Evolutionary conservation across 257 asterid genomes (phyloP).

Genomic region (Orobanche coerulescens): DNA sequence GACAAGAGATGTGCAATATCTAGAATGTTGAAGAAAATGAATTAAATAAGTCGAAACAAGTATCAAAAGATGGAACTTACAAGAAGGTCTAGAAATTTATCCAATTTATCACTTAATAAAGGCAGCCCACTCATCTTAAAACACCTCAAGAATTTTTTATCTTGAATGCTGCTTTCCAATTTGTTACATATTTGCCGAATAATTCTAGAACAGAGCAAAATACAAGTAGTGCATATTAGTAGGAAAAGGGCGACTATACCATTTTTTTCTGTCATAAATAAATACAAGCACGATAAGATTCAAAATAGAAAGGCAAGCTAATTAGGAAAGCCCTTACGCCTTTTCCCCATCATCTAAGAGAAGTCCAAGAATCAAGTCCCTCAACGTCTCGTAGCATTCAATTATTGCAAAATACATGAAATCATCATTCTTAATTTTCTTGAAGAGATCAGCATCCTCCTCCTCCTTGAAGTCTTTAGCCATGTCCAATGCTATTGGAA

Average conservation of each 20-base stretch:
- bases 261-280: background rate
- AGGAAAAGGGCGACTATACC: constrained; percentile 12
- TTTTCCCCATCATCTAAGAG: constrained; percentile 53
- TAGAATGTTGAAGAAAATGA: constrained; percentile 12
- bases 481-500: constrained; percentile 98
- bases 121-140: constrained; percentile 77
- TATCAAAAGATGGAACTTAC: constrained; percentile 36
- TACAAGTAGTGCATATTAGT: constrained; percentile 14
- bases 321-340: constrained; percentile 45
- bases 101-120: constrained; percentile 62
- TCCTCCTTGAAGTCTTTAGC: constrained; percentile 77
- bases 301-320: constrained; percentile 18
- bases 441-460: constrained; percentile 82
- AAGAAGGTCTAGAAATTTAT: constrained; percentile 57
- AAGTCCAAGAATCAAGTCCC: constrained; percentile 53
- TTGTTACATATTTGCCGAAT: constrained; percentile 51
- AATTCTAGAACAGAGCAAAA: constrained; percentile 41
- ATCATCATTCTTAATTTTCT: constrained; percentile 74
- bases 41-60: constrained; percentile 9
- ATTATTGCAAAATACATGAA: constrained; percentile 82
- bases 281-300: constrained; percentile 8
- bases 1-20: constrained; percentile 10
- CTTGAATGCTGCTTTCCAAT: constrained; percentile 54
- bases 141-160: constrained; percentile 44
- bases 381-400: constrained; percentile 87